phyloP scores from a whole-genome alignment of 2,329 filamentous ascomycete genomes.

The Alternaria sp. region DNA sequence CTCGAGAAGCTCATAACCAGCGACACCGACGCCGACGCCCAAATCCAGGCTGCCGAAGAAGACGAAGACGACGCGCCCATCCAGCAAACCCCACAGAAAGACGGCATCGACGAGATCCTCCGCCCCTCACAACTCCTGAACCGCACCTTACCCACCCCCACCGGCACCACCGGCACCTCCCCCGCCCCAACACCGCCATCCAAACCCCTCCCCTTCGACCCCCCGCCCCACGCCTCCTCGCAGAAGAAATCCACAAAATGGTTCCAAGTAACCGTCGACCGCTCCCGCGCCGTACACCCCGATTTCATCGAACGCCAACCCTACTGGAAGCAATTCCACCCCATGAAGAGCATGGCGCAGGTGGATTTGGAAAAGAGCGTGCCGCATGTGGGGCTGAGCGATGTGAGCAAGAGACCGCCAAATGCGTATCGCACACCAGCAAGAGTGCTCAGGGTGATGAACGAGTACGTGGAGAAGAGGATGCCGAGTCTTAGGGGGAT shows the following conservation, averaged over 20 bases:
- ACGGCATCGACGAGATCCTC: constrained; percentile 40
- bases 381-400: constrained; percentile 50
- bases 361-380: constrained; percentile 50
- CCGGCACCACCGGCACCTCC: not conserved
- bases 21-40: not conserved
- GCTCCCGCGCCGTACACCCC: constrained; percentile 48
- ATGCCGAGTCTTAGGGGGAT: constrained; percentile 44
- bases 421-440: constrained; percentile 42
- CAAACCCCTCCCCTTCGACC: constrained; percentile 34
- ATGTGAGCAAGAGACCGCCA: constrained; percentile 46
- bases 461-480: constrained; percentile 26
- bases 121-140: constrained; percentile 33
- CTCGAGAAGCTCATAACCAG: constrained; percentile 43
- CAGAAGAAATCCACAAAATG: constrained; percentile 31
- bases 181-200: not conserved
- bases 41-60: constrained; percentile 3
- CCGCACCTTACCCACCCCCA: constrained; percentile 13
- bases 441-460: constrained; percentile 33
- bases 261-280: constrained; percentile 52
- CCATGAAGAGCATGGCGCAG: constrained; percentile 42
- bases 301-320: constrained; percentile 50
- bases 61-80: constrained; percentile 12
- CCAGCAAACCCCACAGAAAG: constrained; percentile 8
- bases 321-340: constrained; percentile 41
- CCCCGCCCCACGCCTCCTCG: not conserved